Base-by-base conservation (phyloP, 139 green algal species). In the Desmodesmus armatus region DNA sequence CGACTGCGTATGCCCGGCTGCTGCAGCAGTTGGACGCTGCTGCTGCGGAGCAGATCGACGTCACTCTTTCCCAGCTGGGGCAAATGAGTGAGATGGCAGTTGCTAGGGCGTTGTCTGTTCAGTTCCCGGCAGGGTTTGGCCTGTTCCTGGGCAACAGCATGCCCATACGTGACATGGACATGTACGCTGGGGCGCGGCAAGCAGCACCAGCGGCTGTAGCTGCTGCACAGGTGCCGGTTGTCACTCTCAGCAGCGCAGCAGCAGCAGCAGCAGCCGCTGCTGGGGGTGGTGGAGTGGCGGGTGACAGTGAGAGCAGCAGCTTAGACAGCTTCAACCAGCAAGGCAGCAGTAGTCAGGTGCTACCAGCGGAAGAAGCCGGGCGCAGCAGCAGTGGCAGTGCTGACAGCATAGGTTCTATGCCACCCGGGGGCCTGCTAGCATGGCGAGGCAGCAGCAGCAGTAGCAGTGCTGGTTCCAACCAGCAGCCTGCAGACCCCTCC, bases 141-240 rank as follows among this genome's bases (percentile, higher is more conserved):
- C 84, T 99, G 5, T 99, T 99, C 87, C 83, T 99, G 40, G 98
- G 98, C 29, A 99, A 99, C 90, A 95, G 88, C 83, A 99, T 99
- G 98, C 96, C 98, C 43, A 99, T 99, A 70, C 88, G 98, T 0
- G 98, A 99, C 83, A 94, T 98, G 82, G 97, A 99, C 84, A 98
- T 99, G 94, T 99, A 96, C 85, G 94, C 91, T 0, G 69, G 80
- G 3, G 60, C 84, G 0, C 63, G 49, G 27, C 11, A 2, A 31
- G 15, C 27, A 17, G 19, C n/a, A 13, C 13, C 27, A 2, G 19
- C 25, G n/a, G 27, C 41, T 39, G 29, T 39, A 23, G 62, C 78
- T 55, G 62, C 37, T 47, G 58, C 58, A 73, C 23, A 49, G 21
- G 73, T 73, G 23, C 47, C 53, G 51, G 41, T 27, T 39, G 63